Conservation (phyloP, 2,329 filamentous ascomycete species). For the Aureobasidium sp. region DNA sequence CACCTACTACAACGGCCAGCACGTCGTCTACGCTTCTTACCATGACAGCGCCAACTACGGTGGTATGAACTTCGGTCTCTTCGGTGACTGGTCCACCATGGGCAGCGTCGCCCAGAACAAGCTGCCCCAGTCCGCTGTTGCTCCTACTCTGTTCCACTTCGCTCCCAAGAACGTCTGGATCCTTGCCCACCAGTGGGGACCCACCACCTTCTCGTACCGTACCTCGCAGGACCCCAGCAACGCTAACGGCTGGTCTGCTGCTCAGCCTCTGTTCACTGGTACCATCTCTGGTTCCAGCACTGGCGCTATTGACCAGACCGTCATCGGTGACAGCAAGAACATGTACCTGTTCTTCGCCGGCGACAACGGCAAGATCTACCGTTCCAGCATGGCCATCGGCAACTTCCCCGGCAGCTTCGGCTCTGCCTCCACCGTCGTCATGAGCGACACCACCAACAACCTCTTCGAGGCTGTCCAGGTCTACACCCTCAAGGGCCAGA, state of each 20-base stretch:
- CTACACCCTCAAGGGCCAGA: constrained; percentile 48
- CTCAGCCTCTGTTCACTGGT: constrained; percentile 49
- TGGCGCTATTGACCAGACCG: constrained; percentile 52
- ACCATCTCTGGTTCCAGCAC: constrained; percentile 43
- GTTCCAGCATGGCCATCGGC: constrained; percentile 52
- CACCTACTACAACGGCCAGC: constrained; percentile 46
- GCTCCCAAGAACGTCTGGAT: constrained; percentile 53
- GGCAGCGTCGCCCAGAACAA: constrained; percentile 42
- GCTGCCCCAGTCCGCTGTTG: constrained; percentile 42
- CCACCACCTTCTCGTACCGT: constrained; percentile 50
- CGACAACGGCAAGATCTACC: constrained; percentile 59
- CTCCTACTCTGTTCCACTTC: constrained; percentile 57
- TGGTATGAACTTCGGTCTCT: constrained; percentile 50
- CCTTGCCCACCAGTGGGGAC: constrained; percentile 58
- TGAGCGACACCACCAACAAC: constrained; percentile 47
- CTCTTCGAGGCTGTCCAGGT: constrained; percentile 61
- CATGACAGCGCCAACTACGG: constrained; percentile 42
- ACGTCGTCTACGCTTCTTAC: constrained; percentile 52
- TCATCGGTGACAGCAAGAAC: constrained; percentile 51
- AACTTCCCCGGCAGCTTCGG: constrained; percentile 56
- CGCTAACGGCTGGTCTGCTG: constrained; percentile 47
- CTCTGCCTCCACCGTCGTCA: constrained; percentile 39
- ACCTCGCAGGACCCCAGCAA: constrained; percentile 52
- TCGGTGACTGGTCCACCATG: constrained; percentile 47
- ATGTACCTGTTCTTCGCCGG: constrained; percentile 63